Percentiles rank a stretch among this genome's conserved stretches.
Evolutionary conservation across 2,329 filamentous ascomycete species (phyloP).

Genomic region (Aspergillus pseudonomiae): DNA sequence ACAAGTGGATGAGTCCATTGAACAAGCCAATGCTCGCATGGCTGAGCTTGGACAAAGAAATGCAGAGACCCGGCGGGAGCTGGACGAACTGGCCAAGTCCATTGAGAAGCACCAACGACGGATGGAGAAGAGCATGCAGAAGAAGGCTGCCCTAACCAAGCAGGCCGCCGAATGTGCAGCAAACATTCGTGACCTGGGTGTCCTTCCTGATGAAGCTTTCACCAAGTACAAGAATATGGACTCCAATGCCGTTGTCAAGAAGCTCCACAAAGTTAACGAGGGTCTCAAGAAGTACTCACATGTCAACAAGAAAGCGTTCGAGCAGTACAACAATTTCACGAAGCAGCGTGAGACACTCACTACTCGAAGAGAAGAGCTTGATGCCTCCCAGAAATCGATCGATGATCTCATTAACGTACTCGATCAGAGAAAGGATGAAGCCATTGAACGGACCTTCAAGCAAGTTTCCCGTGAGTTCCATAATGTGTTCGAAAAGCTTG

Average conservation of each 20-base stretch:
- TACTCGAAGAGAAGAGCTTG: conserved; percentile 82
- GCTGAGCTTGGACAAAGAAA: conserved; percentile 61
- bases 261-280: conserved; percentile 88
- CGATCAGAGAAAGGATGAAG: conserved; percentile 94
- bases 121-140: conserved; percentile 89
- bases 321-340: conserved; percentile 98
- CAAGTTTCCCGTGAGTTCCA: conserved; percentile 94
- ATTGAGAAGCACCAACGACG: conserved; percentile 86
- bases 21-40: conserved; percentile 58
- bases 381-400: conserved; percentile 83
- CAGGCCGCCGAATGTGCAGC: conserved; percentile 80
- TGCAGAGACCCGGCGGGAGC: conserved; percentile 67
- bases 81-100: conserved; percentile 73
- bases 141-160: conserved; percentile 76
- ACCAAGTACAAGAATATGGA: conserved; percentile 86
- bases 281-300: conserved; percentile 94
- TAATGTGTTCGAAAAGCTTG: conserved; percentile 89
- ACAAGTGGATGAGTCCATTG: conserved; percentile 75
- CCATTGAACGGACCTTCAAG: conserved; percentile 97
- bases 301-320: conserved; percentile 99
- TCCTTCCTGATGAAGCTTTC: conserved; percentile 90
- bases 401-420: conserved; percentile 89
- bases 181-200: conserved; percentile 89
- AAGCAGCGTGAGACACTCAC: conserved; percentile 85
- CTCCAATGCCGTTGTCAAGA: conserved; percentile 70